A percentile compares a stretch with the other conserved stretches of the same genome.
These are phyloP conservation scores for Aspergillus conjunctus DNA, from an alignment of 495 filamentous ascomycete species.

Conservation along the genomic window DNA sequence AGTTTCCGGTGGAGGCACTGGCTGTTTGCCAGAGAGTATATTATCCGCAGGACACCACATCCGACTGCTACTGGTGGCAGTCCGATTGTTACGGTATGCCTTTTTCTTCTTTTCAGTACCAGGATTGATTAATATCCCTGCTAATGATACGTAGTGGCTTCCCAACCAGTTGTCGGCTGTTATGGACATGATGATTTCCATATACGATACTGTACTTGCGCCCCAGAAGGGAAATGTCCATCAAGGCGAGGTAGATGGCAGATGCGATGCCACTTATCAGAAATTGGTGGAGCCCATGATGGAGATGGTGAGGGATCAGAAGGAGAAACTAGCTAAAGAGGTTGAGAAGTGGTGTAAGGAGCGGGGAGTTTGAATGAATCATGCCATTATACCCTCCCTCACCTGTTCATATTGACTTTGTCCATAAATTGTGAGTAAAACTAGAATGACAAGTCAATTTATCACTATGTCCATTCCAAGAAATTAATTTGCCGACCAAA, in stretches of 20 bases:
- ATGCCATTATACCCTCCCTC: not conserved
- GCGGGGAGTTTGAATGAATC: constrained; percentile 53
- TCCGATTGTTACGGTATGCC: constrained; percentile 77
- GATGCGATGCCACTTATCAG: constrained; percentile 33
- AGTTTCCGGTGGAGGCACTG: constrained; percentile 94
- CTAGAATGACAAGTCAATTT: not conserved
- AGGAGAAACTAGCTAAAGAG: constrained; percentile 70
- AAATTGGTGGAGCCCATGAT: constrained; percentile 65
- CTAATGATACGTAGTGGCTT: constrained; percentile 60
- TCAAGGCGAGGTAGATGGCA: constrained; percentile 7
- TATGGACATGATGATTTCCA: constrained; percentile 69
- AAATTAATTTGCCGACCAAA: not conserved
- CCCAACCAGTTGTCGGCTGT: constrained; percentile 82
- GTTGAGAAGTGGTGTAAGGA: constrained; percentile 80
- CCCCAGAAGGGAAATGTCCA: constrained; percentile 37
- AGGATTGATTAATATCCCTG: too few relatives aligned
- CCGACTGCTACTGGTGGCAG: constrained; percentile 89
- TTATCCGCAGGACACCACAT: constrained; percentile 77
- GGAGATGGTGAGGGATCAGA: constrained; percentile 68
- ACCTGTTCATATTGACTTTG: not conserved
- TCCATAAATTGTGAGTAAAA: not conserved
- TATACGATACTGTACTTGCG: constrained; percentile 55
- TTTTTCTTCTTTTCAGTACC: not conserved
- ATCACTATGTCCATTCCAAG: not conserved
- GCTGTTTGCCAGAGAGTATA: constrained; percentile 94